Conservation (phyloP, 257 asterid genomes). For the Oldenlandia corymbosa region DNA sequence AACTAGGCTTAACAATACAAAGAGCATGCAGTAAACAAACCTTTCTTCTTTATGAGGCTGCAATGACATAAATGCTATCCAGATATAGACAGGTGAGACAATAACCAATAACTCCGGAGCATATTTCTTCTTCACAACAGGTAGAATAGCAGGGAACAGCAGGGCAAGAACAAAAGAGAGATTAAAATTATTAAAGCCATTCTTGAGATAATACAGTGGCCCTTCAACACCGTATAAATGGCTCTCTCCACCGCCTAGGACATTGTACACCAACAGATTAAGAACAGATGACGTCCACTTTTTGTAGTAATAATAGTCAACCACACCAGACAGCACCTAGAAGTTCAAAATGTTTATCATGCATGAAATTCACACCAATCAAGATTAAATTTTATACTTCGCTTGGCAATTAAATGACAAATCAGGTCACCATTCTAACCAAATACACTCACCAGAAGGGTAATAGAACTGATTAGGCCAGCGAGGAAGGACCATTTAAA, state of each 20-base stretch:
- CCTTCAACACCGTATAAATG: conserved; percentile 95
- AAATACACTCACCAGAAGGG: conserved; percentile 54
- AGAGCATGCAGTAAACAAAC: conserved; percentile 27
- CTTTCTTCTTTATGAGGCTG: conserved; percentile 99
- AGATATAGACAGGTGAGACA: conserved; percentile 80
- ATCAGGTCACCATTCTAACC: conserved; percentile 4
- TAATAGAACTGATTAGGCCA: conserved; percentile 57
- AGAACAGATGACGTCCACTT: conserved; percentile 92
- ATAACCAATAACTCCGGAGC: conserved; percentile 69
- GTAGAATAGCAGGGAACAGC: conserved; percentile 65
- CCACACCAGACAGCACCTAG: conserved; percentile 69
- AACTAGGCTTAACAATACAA: background rate
- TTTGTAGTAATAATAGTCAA: conserved; percentile 70
- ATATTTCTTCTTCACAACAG: conserved; percentile 73
- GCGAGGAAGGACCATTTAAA: conserved; percentile 61
- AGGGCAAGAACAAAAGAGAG: conserved; percentile 82
- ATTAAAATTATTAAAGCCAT: conserved; percentile 93
- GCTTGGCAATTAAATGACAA: background rate
- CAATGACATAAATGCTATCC: conserved; percentile 96
- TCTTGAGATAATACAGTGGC: conserved; percentile 69
- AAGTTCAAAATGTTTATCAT: conserved; percentile 16
- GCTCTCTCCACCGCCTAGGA: conserved; percentile 96
- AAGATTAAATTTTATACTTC: background rate
- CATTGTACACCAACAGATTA: conserved; percentile 81
- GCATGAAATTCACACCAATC: conserved; percentile 8